These are phyloP conservation scores for Sugiyamaella grinbergsii DNA, from an alignment of 1,139 yeast species.

Conservation along the genomic window DNA sequence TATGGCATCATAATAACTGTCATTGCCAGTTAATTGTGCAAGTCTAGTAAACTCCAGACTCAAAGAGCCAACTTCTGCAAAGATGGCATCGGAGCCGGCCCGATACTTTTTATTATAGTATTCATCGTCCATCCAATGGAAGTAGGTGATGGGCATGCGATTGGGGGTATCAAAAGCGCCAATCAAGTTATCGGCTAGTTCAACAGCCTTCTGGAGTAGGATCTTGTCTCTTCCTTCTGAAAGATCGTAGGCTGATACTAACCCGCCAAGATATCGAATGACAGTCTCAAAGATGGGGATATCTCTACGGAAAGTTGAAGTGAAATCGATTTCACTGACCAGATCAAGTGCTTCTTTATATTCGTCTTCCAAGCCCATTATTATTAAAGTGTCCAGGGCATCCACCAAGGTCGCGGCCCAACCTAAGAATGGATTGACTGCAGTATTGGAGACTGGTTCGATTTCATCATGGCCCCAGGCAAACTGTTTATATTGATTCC, in stretches of 20 bases:
- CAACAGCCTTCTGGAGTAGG: conserved; percentile 59
- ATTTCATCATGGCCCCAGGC: conserved; percentile 74
- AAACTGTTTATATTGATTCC: conserved; percentile 58
- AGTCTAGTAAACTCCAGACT: conserved; percentile 70
- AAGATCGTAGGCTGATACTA: conserved; percentile 68
- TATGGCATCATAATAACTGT: conserved; percentile 51
- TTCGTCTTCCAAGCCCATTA: conserved; percentile 62
- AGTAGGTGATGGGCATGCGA: conserved; percentile 67
- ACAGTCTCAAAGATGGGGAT: conserved; percentile 75
- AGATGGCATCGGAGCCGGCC: conserved; percentile 47
- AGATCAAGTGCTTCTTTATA: conserved; percentile 54
- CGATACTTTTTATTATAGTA: conserved; percentile 35
- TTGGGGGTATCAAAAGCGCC: conserved; percentile 73
- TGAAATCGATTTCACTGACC: conserved; percentile 57
- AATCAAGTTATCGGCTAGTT: conserved; percentile 64
- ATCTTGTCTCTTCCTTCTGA: conserved; percentile 52
- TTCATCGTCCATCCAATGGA: conserved; percentile 55
- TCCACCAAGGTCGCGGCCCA: conserved; percentile 63
- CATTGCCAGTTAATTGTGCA: conserved; percentile 65
- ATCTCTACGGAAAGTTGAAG: conserved; percentile 43
- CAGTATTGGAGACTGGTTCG: conserved; percentile 42
- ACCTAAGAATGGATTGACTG: conserved; percentile 49
- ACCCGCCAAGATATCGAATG: conserved; percentile 71
- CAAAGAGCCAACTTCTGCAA: conserved; percentile 70
- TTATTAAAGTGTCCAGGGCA: conserved; percentile 64